Base-by-base conservation (phyloP, 2,329 filamentous ascomycete genomes). In the Pseudodiploospora longispora region DNA sequence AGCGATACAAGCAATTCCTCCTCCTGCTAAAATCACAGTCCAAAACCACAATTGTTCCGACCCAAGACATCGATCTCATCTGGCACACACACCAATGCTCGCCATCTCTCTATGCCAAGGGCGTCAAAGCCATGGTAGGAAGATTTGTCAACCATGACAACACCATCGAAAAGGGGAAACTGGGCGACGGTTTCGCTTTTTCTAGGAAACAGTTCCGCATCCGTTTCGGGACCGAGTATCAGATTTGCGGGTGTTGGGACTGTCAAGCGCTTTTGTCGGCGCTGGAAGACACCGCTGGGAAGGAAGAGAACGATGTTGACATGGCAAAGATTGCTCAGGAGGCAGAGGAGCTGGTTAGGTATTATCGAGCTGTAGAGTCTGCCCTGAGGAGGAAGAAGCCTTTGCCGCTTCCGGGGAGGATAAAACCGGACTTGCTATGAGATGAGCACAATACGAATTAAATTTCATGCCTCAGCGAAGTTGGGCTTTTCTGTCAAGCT, bases 11-110 rank as follows among this genome's bases (percentile, higher is more conserved):
- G 10, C 57, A 60, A 30, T 70, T 69, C 44, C 51, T 68, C 33
- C 50, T 51, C 7, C 56, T 70, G 3, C 49, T 68, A 34, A 54
- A 51, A 30, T 44, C 51, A 1, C 52, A 63, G 42, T 54, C 55
- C 5, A 43, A 44, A 5, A 55, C 28, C 7, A 60, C 58, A 10
- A 47, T 66, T 4, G 66, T 69, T 2, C 68, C 68, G 0, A 69
- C 67, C 0, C 50, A 68, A 4, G 67, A 69, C 46, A 61, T 71
- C 12, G 67, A 71, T 46, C 53, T 71, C 0, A 60, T 59, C 1
- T 71, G 68, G 68, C 65, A 70, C 39, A 71, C 68, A 0, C 66
- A 70, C 41, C 67, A 69, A 42, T 62, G 61, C 38, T 59, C 57
- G 1, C 54, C 62, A 0, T 46, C 28, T 2, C 10, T 43, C 2